Evolutionary conservation across 2,329 filamentous ascomycete species (phyloP).

Genomic region (Rhinocladiella mackenziei): DNA sequence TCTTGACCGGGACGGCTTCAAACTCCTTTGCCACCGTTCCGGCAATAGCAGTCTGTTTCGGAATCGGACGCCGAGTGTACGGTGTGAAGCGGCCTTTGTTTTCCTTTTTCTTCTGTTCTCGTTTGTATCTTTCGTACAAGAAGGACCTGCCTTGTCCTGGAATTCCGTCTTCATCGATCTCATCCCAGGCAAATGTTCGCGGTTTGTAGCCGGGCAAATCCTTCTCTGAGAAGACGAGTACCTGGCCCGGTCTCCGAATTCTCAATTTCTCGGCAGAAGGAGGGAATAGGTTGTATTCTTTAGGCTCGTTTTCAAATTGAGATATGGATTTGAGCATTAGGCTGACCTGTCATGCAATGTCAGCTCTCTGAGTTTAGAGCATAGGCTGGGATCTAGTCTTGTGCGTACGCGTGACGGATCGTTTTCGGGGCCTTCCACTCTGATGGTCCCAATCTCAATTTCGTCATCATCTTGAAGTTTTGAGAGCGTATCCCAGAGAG

Average conservation of each 20-base stretch:
- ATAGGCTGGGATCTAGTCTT: too few relatives aligned
- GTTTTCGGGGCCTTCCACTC: slow-evolving; percentile 54
- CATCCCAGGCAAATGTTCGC: slow-evolving; percentile 35
- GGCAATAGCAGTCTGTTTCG: slow-evolving; percentile 73
- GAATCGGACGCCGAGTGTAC: slow-evolving; percentile 59
- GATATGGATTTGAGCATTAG: slow-evolving; percentile 64
- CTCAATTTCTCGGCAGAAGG: slow-evolving; percentile 50
- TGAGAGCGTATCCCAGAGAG: slow-evolving; percentile 75
- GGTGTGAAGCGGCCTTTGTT: slow-evolving; percentile 56
- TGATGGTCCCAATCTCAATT: slow-evolving; percentile 73
- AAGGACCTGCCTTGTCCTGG: slow-evolving; percentile 42
- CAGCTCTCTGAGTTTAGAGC: slow-evolving; percentile 29
- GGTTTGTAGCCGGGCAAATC: slow-evolving; percentile 72
- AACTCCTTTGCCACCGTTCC: slow-evolving; percentile 73
- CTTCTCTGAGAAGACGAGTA: slow-evolving; percentile 89
- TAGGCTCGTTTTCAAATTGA: slow-evolving; percentile 71
- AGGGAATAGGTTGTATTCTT: slow-evolving; percentile 79
- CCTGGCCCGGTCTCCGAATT: slow-evolving; percentile 63
- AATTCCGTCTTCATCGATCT: slow-evolving; percentile 41
- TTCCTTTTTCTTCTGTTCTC: slow-evolving; percentile 43
- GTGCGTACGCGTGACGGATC: slow-evolving; percentile 45
- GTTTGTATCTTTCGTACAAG: slow-evolving; percentile 45
- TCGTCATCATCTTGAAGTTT: slow-evolving; percentile 74
- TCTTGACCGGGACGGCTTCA: slow-evolving; percentile 67
- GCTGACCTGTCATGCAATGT: slow-evolving; percentile 56